phyloP scores from a whole-genome alignment of 2,329 filamentous ascomycete species.

The Beauveria rudraprayagi region DNA sequence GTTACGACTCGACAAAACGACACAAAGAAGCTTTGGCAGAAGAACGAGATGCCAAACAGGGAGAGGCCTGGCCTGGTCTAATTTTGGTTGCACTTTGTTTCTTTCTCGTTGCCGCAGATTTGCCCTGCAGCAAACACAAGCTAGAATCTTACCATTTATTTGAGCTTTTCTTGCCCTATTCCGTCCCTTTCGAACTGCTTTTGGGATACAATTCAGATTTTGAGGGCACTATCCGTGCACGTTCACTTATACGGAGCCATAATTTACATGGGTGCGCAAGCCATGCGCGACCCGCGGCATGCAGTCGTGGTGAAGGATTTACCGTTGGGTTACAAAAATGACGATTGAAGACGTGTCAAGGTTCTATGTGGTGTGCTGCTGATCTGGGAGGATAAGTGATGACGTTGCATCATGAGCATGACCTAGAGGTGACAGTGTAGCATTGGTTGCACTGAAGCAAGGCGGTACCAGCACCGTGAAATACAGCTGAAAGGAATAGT shows the following conservation, averaged over 20 bases:
- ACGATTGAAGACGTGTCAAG: no score
- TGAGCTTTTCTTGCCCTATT: neutral
- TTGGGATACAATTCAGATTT: neutral
- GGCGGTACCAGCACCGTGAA: neutral
- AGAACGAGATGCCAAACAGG: neutral
- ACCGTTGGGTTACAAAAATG: neutral
- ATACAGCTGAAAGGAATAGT: no score
- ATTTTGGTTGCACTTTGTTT: neutral
- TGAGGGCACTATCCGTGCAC: neutral
- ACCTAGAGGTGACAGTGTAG: neutral
- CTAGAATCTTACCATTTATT: neutral
- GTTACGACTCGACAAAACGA: no score
- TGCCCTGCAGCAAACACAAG: neutral
- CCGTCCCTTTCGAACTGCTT: neutral
- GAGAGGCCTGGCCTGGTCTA: neutral
- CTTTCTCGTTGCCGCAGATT: neutral
- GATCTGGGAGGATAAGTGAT: no score
- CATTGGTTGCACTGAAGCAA: neutral
- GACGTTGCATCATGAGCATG: neutral
- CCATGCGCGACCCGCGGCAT: neutral
- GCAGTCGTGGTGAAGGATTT: neutral
- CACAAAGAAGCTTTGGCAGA: neutral
- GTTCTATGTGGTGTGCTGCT: neutral
- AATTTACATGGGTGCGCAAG: neutral
- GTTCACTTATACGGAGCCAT: neutral